phyloP scores from a whole-genome alignment of 176 grass and related monocot genomes.

The Triticum urartu region DNA sequence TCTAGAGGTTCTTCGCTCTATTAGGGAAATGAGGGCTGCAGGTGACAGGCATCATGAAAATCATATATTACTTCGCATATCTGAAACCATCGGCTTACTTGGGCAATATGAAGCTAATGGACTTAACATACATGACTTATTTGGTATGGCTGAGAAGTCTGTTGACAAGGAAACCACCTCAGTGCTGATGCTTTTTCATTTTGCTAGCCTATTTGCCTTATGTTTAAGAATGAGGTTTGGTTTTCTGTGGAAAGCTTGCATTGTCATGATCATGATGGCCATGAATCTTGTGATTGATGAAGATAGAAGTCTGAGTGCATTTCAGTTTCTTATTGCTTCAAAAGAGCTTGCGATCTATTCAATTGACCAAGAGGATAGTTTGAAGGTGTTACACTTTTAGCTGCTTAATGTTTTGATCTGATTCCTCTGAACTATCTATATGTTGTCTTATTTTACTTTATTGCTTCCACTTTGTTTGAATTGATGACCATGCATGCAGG shows the following conservation, averaged over 20 bases:
- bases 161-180: conserved; percentile 1
- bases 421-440: background rate
- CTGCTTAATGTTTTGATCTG: background rate
- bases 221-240: conserved; percentile 51
- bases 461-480: conserved; percentile 14
- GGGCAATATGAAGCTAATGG: conserved; percentile 25
- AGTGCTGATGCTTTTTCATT: conserved; percentile 50
- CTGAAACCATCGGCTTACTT: conserved; percentile 21
- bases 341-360: conserved; percentile 1
- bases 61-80: background rate
- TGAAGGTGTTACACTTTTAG: conserved; percentile 5
- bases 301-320: conserved; percentile 17
- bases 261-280: conserved; percentile 61
- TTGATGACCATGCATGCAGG: conserved; percentile 2
- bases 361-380: background rate
- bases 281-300: conserved; percentile 55
- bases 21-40: background rate
- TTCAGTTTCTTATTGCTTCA: conserved; percentile 18
- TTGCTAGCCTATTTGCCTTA: conserved; percentile 41
- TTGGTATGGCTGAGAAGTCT: conserved; percentile 11
- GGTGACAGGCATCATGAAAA: background rate
- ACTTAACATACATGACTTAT: conserved; percentile 32
- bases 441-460: background rate
- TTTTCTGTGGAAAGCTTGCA: conserved; percentile 56
- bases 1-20: conserved; percentile 25